Evolutionary conservation across 805 yeast genomes (phyloP).

Genomic region (Ogataea trehalophila): DNA sequence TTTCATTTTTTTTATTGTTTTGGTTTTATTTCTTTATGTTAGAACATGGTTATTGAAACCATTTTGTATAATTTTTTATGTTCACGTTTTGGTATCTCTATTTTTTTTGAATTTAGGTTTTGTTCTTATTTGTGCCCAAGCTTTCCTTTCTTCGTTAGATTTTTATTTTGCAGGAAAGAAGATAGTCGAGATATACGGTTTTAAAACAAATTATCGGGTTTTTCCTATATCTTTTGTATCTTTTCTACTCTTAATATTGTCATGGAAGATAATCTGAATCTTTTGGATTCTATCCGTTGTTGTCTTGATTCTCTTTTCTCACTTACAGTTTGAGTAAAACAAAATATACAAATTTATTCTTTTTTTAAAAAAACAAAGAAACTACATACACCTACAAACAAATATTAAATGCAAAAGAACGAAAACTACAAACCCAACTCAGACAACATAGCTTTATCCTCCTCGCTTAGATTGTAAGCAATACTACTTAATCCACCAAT

Average conservation of each 20-base stretch:
- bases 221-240: too few species aligned
- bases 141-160: neutral
- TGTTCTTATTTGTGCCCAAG: neutral
- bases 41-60: too few species aligned
- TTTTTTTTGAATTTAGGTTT: neutral
- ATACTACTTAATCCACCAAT: constrained; percentile 14
- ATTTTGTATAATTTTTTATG: too few species aligned
- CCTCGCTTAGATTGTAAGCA: constrained; percentile 12
- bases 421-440: constrained; percentile 7
- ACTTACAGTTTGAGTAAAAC: too few species aligned
- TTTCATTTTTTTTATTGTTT: neutral
- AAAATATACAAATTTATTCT: neutral
- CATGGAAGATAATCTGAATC: too few species aligned
- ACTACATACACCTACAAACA: neutral
- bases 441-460: constrained; percentile 12
- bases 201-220: too few species aligned
- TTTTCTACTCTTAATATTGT: too few species aligned
- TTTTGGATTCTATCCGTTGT: too few species aligned
- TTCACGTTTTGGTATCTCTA: neutral
- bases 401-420: neutral
- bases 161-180: neutral
- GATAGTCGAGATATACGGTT: too few species aligned
- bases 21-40: too few species aligned
- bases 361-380: neutral
- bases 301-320: too few species aligned